A percentile compares a stretch with the other conserved stretches of the same genome.
Conservation (phyloP, 345 rosid species). For the Gossypium bickii region DNA sequence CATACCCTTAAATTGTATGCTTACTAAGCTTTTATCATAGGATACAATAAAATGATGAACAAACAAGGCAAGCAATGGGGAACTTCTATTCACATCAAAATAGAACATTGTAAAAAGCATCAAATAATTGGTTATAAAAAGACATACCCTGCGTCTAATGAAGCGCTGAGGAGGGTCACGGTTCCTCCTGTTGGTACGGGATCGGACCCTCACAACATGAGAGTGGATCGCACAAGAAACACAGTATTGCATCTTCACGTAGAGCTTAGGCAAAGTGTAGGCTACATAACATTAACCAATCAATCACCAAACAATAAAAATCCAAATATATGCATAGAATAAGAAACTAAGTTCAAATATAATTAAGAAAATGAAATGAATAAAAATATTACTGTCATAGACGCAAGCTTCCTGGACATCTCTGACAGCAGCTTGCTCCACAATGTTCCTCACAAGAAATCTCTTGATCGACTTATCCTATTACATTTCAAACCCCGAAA, state of each 20-base stretch:
- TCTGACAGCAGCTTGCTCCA: slow-evolving; percentile 89
- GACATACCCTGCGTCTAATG: slow-evolving; percentile 70
- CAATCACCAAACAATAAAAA: not conserved
- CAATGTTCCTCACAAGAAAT: slow-evolving; percentile 87
- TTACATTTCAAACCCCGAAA: not conserved
- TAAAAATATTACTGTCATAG: slow-evolving; percentile 45
- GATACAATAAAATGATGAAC: not conserved
- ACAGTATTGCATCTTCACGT: slow-evolving; percentile 87
- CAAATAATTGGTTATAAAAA: not conserved
- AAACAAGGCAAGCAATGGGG: not conserved
- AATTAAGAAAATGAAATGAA: not conserved
- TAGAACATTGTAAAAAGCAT: not conserved
- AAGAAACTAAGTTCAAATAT: not conserved
- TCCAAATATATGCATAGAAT: not conserved
- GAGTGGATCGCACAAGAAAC: slow-evolving; percentile 98
- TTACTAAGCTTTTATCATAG: not conserved
- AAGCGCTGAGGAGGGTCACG: slow-evolving; percentile 91
- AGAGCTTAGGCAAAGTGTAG: slow-evolving; percentile 73
- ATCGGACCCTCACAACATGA: slow-evolving; percentile 91
- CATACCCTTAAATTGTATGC: not conserved
- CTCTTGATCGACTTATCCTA: slow-evolving; percentile 89
- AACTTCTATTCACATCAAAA: not conserved
- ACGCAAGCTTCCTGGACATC: slow-evolving; percentile 91
- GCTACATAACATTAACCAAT: slow-evolving; percentile 28
- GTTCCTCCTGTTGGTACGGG: slow-evolving; percentile 78